Conservation (phyloP, 2,329 filamentous ascomycete species). For the Ophidiomyces ophidiicola region DNA sequence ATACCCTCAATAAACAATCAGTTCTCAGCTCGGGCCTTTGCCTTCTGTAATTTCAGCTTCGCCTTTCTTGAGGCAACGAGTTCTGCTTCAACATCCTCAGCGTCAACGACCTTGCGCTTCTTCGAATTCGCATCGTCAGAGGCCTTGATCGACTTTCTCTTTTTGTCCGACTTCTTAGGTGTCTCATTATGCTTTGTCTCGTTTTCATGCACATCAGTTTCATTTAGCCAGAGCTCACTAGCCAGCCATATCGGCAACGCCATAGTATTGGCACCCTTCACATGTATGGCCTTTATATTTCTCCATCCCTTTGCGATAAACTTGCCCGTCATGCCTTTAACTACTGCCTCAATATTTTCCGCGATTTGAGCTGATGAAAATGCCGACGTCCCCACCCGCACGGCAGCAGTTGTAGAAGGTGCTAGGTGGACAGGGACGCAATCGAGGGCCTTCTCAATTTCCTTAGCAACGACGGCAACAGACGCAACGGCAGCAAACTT, state of each 20-base stretch:
- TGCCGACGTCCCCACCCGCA: conserved; percentile 64
- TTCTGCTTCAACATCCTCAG: conserved; percentile 28
- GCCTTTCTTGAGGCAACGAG: conserved; percentile 32
- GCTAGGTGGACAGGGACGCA: conserved; percentile 71
- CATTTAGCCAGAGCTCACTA: conserved; percentile 78
- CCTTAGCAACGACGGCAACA: conserved; percentile 58
- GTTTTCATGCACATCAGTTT: conserved; percentile 52
- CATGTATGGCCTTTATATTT: conserved; percentile 69
- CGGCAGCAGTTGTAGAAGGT: conserved; percentile 64
- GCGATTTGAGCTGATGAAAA: conserved; percentile 65
- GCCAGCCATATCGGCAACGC: conserved; percentile 91
- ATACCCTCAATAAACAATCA: no score
- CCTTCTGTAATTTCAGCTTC: conserved; percentile 40
- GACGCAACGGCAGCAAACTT: conserved; percentile 40
- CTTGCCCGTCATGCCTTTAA: conserved; percentile 57
- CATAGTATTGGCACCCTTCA: conserved; percentile 81
- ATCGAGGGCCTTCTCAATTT: conserved; percentile 65
- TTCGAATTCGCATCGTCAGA: conserved; percentile 22
- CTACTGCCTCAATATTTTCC: conserved; percentile 67
- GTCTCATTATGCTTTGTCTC: conserved; percentile 27
- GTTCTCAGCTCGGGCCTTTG: conserved; percentile 23
- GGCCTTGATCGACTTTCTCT: conserved; percentile 32
- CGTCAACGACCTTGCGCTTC: conserved; percentile 30
- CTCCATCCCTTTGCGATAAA: conserved; percentile 78
- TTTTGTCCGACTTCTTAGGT: conserved; percentile 42